A percentile compares a stretch with the other conserved stretches of the same genome.
Evolutionary conservation across 306 rosid genomes (phyloP).

Genomic region (Ziziphus jujuba): DNA sequence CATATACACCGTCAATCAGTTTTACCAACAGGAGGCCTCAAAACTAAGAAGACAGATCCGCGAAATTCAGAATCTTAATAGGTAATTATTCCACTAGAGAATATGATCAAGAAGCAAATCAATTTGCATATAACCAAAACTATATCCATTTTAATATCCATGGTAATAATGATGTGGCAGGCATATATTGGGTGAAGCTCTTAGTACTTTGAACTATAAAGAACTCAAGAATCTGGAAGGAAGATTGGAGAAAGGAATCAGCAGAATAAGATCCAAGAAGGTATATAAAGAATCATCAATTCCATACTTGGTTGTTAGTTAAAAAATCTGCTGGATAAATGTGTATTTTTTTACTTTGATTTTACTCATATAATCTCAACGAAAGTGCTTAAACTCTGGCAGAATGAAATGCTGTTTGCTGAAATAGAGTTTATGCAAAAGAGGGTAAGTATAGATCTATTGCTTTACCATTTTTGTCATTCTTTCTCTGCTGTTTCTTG

Average conservation of each 20-base stretch:
- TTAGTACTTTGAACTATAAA: slow-evolving; percentile 62
- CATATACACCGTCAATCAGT: slow-evolving; percentile 39
- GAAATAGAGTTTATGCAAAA: slow-evolving; percentile 95
- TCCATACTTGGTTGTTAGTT: not conserved
- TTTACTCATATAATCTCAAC: not conserved
- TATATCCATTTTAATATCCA: not conserved
- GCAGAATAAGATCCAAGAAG: slow-evolving; percentile 89
- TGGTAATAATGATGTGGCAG: slow-evolving; percentile 28
- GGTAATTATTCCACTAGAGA: slow-evolving; percentile 33
- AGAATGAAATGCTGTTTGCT: slow-evolving; percentile 80
- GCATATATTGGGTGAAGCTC: slow-evolving; percentile 90
- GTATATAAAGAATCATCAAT: slow-evolving; percentile 18
- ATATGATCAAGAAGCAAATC: not conserved
- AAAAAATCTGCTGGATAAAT: too few relatives aligned
- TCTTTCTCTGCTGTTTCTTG: not conserved
- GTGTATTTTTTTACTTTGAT: not conserved
- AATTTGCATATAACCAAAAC: not conserved
- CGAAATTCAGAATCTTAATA: slow-evolving; percentile 81
- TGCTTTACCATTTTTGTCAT: not conserved
- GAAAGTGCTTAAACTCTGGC: not conserved
- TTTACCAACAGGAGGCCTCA: slow-evolving; percentile 91
- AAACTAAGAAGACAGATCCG: slow-evolving; percentile 82
- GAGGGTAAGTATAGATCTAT: slow-evolving; percentile 53
- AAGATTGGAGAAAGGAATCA: slow-evolving; percentile 91
- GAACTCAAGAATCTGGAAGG: slow-evolving; percentile 87